Base-by-base conservation (phyloP, 495 filamentous ascomycete species). In the Aspergillus egyptiacus region DNA sequence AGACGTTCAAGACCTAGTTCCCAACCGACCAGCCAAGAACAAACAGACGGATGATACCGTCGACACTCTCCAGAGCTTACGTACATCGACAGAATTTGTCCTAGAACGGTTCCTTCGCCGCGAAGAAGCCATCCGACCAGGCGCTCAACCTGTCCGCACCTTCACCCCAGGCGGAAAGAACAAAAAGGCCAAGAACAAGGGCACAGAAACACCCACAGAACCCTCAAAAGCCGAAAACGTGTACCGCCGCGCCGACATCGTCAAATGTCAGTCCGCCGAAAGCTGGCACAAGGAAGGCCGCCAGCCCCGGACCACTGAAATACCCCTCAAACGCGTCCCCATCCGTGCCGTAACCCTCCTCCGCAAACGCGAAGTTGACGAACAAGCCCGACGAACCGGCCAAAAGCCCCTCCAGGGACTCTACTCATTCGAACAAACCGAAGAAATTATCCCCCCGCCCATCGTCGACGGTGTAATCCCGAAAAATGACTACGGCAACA, bases 281-380 rank as follows among this genome's bases (percentile, higher is more conserved):
- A 94, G 85, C 36, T 97, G 94, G 94, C 94, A 96, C 59, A 95
- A 95, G 60, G 94, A 97, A 76, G 93, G 93, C 18, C 81, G 91
- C 1, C 82, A 79, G 25, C 75, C 94, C 9, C 78, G 75, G 9
- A 59, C 71, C 0, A 88, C 87, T 17, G 78, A 83, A 49, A 69
- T 82, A 27, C 85, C 91, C 0, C 69, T 96, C 32, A 99, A 99
- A 60, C 75, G 74, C 28, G 93, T 96, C 0, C 88, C 91, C 8
- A 87, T 91, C 59, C 85, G 93, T 25, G 93, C 89, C 30, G 91
- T 95, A 6, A 97, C 93, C 0, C 79, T 89, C 11, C 84, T 84
- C 33, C 81, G 91, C 30, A 91, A 91, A 60, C 86, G 90, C 38
- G 93, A 95, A 63, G 83, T 97, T 20, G 88, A 91, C 46, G 88